Conservation (phyloP, 176 grass and related monocot species). For the Cocos nucifera region DNA sequence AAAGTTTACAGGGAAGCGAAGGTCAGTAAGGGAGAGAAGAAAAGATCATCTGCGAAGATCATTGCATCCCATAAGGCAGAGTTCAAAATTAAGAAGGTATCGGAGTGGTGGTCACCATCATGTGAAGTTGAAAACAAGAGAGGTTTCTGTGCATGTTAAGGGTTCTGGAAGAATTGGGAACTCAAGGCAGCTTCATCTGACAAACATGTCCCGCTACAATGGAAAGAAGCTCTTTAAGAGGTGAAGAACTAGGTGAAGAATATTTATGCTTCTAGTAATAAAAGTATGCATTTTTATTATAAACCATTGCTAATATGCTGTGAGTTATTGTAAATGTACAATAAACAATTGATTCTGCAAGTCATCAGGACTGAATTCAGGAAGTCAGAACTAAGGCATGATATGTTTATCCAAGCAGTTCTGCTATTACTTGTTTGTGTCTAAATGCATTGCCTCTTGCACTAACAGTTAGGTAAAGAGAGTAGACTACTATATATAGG, state of each 20-base stretch:
- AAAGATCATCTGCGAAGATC: slow-evolving; percentile 1
- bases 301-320: too few relatives aligned
- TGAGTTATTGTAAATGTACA: too few relatives aligned
- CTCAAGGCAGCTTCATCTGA: neutral
- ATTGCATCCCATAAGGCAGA: neutral
- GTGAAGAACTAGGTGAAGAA: neutral
- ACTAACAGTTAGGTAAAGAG: too few relatives aligned
- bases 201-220: neutral
- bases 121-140: slow-evolving; percentile 14
- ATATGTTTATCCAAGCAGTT: too few relatives aligned
- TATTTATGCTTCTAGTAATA: too few relatives aligned
- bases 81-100: slow-evolving; percentile 4
- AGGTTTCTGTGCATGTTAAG: slow-evolving; percentile 13
- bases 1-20: neutral
- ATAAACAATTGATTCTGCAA: too few relatives aligned
- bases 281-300: too few relatives aligned
- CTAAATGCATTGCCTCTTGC: too few relatives aligned
- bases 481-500: too few relatives aligned
- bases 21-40: slow-evolving; percentile 1
- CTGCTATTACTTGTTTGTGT: too few relatives aligned
- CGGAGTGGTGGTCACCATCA: neutral
- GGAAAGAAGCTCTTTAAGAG: neutral
- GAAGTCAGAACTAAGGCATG: too few relatives aligned
- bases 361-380: too few relatives aligned
- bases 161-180: neutral